Conservation (phyloP, 805 yeast genomes). For the Candida sphagnicola region DNA sequence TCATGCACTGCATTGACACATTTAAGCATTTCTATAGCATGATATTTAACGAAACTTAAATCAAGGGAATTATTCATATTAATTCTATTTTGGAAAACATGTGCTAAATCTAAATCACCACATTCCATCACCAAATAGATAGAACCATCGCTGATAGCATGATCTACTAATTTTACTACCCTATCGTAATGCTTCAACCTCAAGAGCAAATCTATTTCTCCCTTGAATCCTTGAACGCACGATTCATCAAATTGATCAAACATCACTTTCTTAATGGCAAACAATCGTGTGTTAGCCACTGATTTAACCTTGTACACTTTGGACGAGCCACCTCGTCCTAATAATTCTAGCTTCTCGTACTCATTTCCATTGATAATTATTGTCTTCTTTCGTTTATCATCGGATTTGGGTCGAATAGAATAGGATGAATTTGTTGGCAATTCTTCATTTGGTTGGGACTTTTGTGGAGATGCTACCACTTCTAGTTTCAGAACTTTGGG, state of each 20-base stretch:
- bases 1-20: conserved; percentile 89
- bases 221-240: conserved; percentile 76
- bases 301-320: conserved; percentile 79
- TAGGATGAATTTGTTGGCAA: neutral
- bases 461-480: neutral
- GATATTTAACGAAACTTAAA: conserved; percentile 72
- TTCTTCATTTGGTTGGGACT: neutral
- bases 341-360: conserved; percentile 70
- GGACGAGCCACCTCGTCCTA: conserved; percentile 92
- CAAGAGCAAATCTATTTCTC: conserved; percentile 76
- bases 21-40: conserved; percentile 69
- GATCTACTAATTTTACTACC: conserved; percentile 76
- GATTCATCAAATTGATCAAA: conserved; percentile 78
- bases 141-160: conserved; percentile 60
- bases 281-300: conserved; percentile 47
- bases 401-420: conserved; percentile 6
- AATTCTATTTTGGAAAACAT: conserved; percentile 59
- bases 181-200: conserved; percentile 56
- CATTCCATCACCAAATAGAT: conserved; percentile 86
- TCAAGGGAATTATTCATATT: conserved; percentile 48
- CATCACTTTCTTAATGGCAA: conserved; percentile 77
- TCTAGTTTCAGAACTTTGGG: conserved; percentile 13
- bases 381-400: conserved; percentile 22
- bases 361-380: conserved; percentile 49
- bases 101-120: conserved; percentile 88